Evolutionary conservation across 2,329 filamentous ascomycete species (phyloP), one percentile per base, ranked within the genome.

Genomic region (Cladobotryum mycophilum): DNA sequence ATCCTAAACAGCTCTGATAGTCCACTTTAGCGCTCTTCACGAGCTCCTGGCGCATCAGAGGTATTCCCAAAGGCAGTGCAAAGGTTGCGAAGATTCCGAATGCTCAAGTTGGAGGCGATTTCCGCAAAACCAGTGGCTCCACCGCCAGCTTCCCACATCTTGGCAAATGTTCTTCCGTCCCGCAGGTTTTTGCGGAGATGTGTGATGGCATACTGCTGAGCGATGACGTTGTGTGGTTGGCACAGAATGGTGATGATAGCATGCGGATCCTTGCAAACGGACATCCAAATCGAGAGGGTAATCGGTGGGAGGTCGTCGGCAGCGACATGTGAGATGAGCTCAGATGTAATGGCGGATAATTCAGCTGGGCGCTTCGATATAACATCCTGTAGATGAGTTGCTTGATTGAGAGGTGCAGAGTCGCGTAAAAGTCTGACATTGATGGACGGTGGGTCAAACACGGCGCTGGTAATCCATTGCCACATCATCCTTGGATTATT

Each of bases 101-200:
- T 18, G 7, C 20, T 52, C 22, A 52, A 41, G 35, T 37, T 41
- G 20, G 50, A 41, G 17, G 20, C 33, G 22, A 52, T 18, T 36
- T 49, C 36, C 8, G 50, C 50, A 11, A 52, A 17, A 5, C 47
- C 50, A 7, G n/a, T n/a, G 9, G 50, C 47, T 1, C 47, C 50
- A 5, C 47, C 50, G 1, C 12, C 41, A 5, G 47, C 36, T 34
- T 44, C 35, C 50, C 50, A 52, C 5, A 37, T 30, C 18, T 41
- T 45, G 13, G 35, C 30, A 42, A 52, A 49, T 1, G 50, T 52
- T 35, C 41, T 49, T 45, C 45, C 47, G 5, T 22, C 25, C 15
- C 47, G 47, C 18, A 52, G 13, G 17, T 42, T 38, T n/a, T 36
- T 40, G 13, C 34, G 34, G 15, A 52, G 47, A 5, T 37, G 40